phyloP scores from a whole-genome alignment of 2,329 filamentous ascomycete genomes.

The Purpureocillium takamizusanense region DNA sequence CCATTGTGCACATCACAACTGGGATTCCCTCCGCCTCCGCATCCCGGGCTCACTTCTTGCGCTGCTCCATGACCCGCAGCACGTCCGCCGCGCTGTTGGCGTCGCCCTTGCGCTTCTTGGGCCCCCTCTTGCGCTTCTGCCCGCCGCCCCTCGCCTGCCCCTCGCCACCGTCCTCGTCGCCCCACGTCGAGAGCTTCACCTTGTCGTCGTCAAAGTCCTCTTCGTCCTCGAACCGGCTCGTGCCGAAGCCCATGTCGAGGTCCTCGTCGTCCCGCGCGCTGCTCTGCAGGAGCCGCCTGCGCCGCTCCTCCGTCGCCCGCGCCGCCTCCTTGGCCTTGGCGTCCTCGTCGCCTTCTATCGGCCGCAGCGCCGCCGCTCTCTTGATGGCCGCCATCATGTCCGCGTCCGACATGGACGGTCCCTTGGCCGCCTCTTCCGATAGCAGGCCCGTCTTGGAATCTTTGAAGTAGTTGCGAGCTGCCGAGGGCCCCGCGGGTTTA shows the following conservation, averaged over 20 bases:
- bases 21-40: background rate
- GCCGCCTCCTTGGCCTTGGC: slow-evolving; percentile 33
- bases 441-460: slow-evolving; percentile 46
- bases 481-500: slow-evolving; percentile 25
- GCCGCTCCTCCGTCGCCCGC: slow-evolving; percentile 55
- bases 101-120: slow-evolving; percentile 71
- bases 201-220: slow-evolving; percentile 66
- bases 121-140: slow-evolving; percentile 58
- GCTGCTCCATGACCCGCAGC: slow-evolving; percentile 63
- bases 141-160: slow-evolving; percentile 31
- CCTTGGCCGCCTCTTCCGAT: slow-evolving; percentile 40
- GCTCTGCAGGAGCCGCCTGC: slow-evolving; percentile 64
- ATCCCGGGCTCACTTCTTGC: slow-evolving; percentile 27
- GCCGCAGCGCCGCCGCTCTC: slow-evolving; percentile 63
- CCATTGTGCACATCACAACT: background rate
- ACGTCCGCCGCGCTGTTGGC: slow-evolving; percentile 74
- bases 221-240: slow-evolving; percentile 77
- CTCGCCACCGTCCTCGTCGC: slow-evolving; percentile 41
- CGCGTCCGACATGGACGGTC: slow-evolving; percentile 59
- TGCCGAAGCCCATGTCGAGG: slow-evolving; percentile 90
- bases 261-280: slow-evolving; percentile 79
- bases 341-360: slow-evolving; percentile 28
- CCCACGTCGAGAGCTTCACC: slow-evolving; percentile 61
- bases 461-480: slow-evolving; percentile 53
- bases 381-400: slow-evolving; percentile 76